Base-by-base conservation (phyloP, 805 yeast species). In the Metschnikowia peoriensis region DNA sequence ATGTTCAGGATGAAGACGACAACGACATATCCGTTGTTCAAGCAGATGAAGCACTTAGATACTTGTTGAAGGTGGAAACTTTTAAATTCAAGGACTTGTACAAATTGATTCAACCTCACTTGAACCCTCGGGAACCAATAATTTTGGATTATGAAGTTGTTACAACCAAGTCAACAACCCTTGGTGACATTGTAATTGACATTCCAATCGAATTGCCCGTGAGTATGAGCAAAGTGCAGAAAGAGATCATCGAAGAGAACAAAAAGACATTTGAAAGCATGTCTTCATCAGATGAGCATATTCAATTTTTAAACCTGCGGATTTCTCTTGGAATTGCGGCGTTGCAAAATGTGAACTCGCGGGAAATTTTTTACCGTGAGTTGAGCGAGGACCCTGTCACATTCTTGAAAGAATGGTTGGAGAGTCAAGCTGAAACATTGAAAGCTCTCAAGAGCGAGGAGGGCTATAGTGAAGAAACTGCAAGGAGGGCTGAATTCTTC, bases 401-500 rank as follows among this genome's bases (percentile, higher is more conserved):
- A 27, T 89, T 90, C 61, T 71, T 94, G 59, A 76, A 85, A 50
- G 78, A 82, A 47, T 88, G 96, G 81, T 75, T 85, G 55, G 86
- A 84, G 42, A 85, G 90, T 42, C 96, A 94, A 67, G 77, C 90
- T 14, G 89, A 90, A 54, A 88, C 93, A 45, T 77, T 94, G 63
- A 91, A 88, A 70, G 88, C 93, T 12, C 77, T 94, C 57, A 81
- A 90, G 54, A 91, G 96, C 58, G 98, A 94, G 58, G 94, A 88
- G 61, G 93, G 92, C 9, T 88, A 85, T 69, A 85, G 85, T 65
- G 97, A 93, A 71, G 97, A 92, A 65, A 76, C 82, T 17, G 96
- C 90, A 6, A 83, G 99, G 72, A 81, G 87, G 62, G 83, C 97
- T 3, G 83, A 84, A 15, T 94, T 86, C 69, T 94, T 72, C 55